Evolutionary conservation across 805 yeast species (phyloP).

Genomic region (Saccharomycopsis guyanensis): DNA sequence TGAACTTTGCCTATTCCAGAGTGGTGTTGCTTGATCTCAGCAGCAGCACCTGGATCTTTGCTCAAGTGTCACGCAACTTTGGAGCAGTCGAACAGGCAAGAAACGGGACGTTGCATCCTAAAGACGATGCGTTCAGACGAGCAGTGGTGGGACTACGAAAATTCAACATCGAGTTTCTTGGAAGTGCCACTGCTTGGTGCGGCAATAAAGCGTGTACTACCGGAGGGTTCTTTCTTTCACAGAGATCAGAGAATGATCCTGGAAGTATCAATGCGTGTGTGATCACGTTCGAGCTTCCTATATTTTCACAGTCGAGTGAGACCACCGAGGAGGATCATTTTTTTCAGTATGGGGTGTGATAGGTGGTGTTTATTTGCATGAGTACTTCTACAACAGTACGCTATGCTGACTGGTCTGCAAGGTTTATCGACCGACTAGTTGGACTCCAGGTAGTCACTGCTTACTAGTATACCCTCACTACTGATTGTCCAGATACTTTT

Average conservation of each 20-base stretch:
- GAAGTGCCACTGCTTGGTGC: slow-evolving; percentile 5
- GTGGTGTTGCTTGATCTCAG: slow-evolving; percentile 12
- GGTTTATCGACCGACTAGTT: too few species aligned
- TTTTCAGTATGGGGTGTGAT: too few species aligned
- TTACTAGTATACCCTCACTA: too few species aligned
- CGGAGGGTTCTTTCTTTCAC: slow-evolving; percentile 6
- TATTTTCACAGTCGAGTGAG: not conserved
- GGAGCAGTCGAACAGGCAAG: not conserved
- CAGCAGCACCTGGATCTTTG: slow-evolving; percentile 7
- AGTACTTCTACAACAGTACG: too few species aligned
- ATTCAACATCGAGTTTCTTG: not conserved
- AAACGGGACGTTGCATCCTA: not conserved
- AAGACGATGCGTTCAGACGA: not conserved
- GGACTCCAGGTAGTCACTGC: too few species aligned
- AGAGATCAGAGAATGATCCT: not conserved
- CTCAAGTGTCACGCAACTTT: slow-evolving; percentile 2
- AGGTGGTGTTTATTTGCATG: too few species aligned
- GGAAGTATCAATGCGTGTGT: not conserved
- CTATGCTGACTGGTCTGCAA: too few species aligned
- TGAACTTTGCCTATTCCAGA: slow-evolving; percentile 2
- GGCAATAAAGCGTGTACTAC: slow-evolving; percentile 5
- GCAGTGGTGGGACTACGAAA: not conserved
- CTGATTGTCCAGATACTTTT: too few species aligned
- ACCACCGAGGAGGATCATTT: not conserved
- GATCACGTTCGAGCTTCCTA: slow-evolving; percentile 9